Conservation (phyloP, 179 eudicot species). For the Beta macrorhiza region DNA sequence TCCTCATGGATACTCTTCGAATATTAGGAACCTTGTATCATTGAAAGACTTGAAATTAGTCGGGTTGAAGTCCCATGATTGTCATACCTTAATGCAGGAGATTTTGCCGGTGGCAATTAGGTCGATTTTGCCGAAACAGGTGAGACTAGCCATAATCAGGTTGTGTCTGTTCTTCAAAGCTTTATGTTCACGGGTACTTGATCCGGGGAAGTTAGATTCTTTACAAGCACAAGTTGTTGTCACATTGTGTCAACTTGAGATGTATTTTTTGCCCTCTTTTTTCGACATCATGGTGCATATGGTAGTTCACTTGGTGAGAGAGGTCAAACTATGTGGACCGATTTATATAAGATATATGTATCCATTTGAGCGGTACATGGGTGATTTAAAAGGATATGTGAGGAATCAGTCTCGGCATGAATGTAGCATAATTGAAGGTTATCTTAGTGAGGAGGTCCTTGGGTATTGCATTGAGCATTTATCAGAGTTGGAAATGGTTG, state of each 20-base stretch:
- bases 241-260: slow-evolving; percentile 8
- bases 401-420: slow-evolving; percentile 9
- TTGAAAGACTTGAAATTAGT: too few relatives aligned
- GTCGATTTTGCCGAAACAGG: too few relatives aligned
- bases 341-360: slow-evolving; percentile 11
- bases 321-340: slow-evolving; percentile 18
- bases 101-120: too few relatives aligned
- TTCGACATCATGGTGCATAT: slow-evolving; percentile 20
- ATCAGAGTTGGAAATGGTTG: slow-evolving; percentile 1
- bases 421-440: slow-evolving; percentile 12
- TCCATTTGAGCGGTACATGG: slow-evolving; percentile 20
- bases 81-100: too few relatives aligned
- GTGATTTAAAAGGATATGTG: slow-evolving; percentile 1
- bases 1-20: too few relatives aligned
- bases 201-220: background rate
- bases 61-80: too few relatives aligned
- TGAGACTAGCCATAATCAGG: too few relatives aligned
- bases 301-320: slow-evolving; percentile 11
- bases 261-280: slow-evolving; percentile 12
- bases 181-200: background rate
- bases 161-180: too few relatives aligned
- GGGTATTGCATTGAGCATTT: slow-evolving; percentile 7
- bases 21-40: too few relatives aligned
- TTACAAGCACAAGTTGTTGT: background rate
- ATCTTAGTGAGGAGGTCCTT: background rate